Percentiles rank a stretch among this genome's conserved stretches.
Evolutionary conservation across 2,329 filamentous ascomycete species (phyloP).

Genomic region (Alternaria gansuensis): DNA sequence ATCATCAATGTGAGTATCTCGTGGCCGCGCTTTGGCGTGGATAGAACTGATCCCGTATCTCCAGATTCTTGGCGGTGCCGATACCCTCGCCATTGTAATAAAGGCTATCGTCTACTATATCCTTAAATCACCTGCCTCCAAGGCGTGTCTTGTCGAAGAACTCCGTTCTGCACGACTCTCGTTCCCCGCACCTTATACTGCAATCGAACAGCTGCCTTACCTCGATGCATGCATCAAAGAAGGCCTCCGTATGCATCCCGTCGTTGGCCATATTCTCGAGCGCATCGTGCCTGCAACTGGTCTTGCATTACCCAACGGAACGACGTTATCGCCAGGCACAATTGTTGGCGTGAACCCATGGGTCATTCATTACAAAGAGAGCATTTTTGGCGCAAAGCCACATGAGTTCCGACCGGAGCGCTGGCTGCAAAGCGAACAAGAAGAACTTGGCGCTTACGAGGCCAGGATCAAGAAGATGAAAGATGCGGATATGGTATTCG

Average conservation of each 20-base stretch:
- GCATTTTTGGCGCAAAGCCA: conserved; percentile 33
- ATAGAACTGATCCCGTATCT: neutral
- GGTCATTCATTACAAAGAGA: conserved; percentile 35
- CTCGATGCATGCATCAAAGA: conserved; percentile 60
- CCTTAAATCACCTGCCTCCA: conserved; percentile 32
- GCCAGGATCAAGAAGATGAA: conserved; percentile 43
- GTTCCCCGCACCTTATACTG: conserved; percentile 31
- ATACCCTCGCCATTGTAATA: conserved; percentile 40
- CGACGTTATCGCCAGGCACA: conserved; percentile 41
- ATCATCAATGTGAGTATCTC: conserved; percentile 41
- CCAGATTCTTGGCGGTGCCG: conserved; percentile 45
- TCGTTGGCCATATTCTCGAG: conserved; percentile 44
- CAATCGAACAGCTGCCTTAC: conserved; percentile 51
- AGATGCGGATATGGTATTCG: conserved; percentile 48
- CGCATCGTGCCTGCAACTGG: conserved; percentile 42
- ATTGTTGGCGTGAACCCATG: conserved; percentile 48
- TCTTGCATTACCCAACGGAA: conserved; percentile 33
- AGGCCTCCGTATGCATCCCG: conserved; percentile 57
- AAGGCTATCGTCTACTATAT: conserved; percentile 42
- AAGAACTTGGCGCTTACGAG: conserved; percentile 27
- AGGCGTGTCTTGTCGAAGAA: conserved; percentile 36
- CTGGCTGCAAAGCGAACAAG: conserved; percentile 43
- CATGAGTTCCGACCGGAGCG: conserved; percentile 41
- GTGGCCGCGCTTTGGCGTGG: neutral
- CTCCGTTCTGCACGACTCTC: conserved; percentile 31